Evolutionary conservation across 2,329 filamentous ascomycete genomes (phyloP).

Genomic region (Colletotrichum sp.): DNA sequence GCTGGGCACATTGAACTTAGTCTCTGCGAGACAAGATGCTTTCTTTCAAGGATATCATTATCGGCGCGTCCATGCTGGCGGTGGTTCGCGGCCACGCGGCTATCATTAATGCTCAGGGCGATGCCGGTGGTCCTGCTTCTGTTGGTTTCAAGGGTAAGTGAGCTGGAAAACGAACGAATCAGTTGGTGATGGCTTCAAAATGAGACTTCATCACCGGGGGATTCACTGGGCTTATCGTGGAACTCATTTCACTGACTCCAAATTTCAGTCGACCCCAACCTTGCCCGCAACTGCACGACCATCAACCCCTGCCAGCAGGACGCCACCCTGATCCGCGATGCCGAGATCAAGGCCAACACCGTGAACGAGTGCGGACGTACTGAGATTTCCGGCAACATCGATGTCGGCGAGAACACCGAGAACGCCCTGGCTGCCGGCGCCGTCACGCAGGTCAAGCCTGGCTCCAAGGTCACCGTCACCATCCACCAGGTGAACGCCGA

Average conservation of each 20-base stretch:
- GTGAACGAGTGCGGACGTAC: constrained; percentile 69
- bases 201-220: not conserved
- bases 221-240: not conserved
- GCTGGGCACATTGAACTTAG: constrained; percentile 22
- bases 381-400: constrained; percentile 64
- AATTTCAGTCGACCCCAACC: constrained; percentile 51
- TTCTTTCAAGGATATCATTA: constrained; percentile 36
- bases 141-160: constrained; percentile 52
- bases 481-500: constrained; percentile 61
- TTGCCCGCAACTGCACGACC: constrained; percentile 66
- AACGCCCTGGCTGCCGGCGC: constrained; percentile 48
- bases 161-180: not conserved
- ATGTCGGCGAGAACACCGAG: constrained; percentile 61
- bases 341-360: constrained; percentile 54
- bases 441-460: constrained; percentile 55
- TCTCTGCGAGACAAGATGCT: constrained; percentile 36
- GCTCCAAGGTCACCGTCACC: constrained; percentile 48
- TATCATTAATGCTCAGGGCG: constrained; percentile 51
- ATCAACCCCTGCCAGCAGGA: constrained; percentile 72
- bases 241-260: not conserved
- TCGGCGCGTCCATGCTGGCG: constrained; percentile 36
- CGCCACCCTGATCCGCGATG: constrained; percentile 66
- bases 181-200: not conserved
- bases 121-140: constrained; percentile 48
- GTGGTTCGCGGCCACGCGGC: constrained; percentile 48